A percentile compares a stretch with the other conserved stretches of the same genome.
phyloP scores from a whole-genome alignment of 768 basidiomycete species.

The Suillus spraguei region DNA sequence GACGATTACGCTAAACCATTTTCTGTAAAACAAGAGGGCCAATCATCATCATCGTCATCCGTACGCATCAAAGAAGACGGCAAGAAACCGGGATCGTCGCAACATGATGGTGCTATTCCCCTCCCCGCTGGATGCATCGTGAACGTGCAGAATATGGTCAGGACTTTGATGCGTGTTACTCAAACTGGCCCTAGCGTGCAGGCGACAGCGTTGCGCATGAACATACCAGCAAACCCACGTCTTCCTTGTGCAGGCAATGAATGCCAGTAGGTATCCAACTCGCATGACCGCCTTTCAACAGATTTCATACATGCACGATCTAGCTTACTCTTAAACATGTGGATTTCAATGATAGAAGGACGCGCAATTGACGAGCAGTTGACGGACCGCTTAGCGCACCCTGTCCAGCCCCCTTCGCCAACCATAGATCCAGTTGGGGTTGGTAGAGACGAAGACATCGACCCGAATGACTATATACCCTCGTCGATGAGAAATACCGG shows the following conservation, averaged over 20 bases:
- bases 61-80: conserved; percentile 3
- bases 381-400: conserved; percentile 18
- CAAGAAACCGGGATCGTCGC: not conserved
- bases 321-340: conserved; percentile 46
- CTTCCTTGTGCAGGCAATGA: conserved; percentile 55
- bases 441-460: conserved; percentile 3
- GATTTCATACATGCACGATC: conserved; percentile 7
- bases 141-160: conserved; percentile 42
- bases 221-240: conserved; percentile 32
- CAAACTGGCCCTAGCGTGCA: conserved; percentile 27
- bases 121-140: conserved; percentile 39
- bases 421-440: conserved; percentile 9
- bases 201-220: conserved; percentile 37
- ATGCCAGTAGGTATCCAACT: conserved; percentile 41
- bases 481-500: conserved; percentile 13
- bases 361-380: conserved; percentile 49
- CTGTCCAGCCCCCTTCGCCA: conserved; percentile 19
- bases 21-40: conserved; percentile 5
- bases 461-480: conserved; percentile 22
- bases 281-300: not conserved
- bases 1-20: conserved; percentile 3
- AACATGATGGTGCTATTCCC: not conserved
- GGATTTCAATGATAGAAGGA: conserved; percentile 49
- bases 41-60: not conserved
- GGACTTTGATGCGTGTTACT: conserved; percentile 39